Conservation (phyloP, 164 flowering plant species). For the Vitis rotundifolia region DNA sequence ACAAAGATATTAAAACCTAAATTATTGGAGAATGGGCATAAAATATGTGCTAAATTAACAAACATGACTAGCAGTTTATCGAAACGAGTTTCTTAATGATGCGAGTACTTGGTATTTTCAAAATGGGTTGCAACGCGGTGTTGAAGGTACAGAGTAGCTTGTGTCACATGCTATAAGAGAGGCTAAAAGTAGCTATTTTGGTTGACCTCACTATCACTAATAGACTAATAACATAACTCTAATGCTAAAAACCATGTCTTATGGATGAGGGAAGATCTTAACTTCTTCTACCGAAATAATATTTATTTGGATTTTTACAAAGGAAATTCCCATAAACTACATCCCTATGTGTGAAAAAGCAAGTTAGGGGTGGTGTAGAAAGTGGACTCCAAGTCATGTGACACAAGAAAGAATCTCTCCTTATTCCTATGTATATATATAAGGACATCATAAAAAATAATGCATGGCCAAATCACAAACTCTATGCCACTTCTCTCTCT, state of each 20-base stretch:
- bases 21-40: too few relatives aligned
- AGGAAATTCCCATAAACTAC: not conserved
- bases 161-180: not conserved
- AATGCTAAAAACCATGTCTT: constrained; percentile 4
- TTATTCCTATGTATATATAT: constrained; percentile 32
- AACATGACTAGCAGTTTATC: too few relatives aligned
- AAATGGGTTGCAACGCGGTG: not conserved
- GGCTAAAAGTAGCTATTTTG: constrained; percentile 4
- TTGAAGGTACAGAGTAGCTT: constrained; percentile 5
- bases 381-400: constrained; percentile 44
- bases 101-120: too few relatives aligned
- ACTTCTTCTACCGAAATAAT: not conserved
- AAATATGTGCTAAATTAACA: too few relatives aligned
- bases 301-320: not conserved
- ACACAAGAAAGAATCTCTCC: constrained; percentile 29
- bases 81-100: too few relatives aligned
- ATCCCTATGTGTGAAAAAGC: constrained; percentile 36
- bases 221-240: constrained; percentile 1
- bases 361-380: constrained; percentile 34
- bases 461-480: constrained; percentile 39
- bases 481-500: constrained; percentile 13
- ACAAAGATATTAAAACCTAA: too few relatives aligned
- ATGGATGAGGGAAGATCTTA: constrained; percentile 1
- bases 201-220: constrained; percentile 17
- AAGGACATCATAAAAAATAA: constrained; percentile 23